Conservation (phyloP, 2,329 filamentous ascomycete genomes). For the Periglandula ipomoeae region DNA sequence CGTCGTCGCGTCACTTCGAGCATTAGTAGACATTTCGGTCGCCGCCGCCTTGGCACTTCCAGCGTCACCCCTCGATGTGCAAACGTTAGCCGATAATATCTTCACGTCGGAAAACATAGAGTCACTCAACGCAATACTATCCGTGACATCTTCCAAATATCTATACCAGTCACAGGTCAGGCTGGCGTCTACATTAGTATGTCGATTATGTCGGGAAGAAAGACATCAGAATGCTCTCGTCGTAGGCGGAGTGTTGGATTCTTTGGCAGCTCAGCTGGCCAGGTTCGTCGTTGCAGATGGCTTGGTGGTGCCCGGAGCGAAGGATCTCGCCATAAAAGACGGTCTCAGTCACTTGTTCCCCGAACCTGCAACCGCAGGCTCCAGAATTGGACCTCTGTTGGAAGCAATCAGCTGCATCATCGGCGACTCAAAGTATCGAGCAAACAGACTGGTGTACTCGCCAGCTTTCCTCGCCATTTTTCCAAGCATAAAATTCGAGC, state of each 20-base stretch:
- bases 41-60: slow-evolving; percentile 49
- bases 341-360: slow-evolving; percentile 51
- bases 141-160: slow-evolving; percentile 42
- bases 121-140: slow-evolving; percentile 57
- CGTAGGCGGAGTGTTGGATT: slow-evolving; percentile 65
- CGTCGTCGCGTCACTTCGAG: slow-evolving; percentile 63
- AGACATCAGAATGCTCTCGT: slow-evolving; percentile 63
- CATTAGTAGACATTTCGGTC: slow-evolving; percentile 62
- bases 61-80: slow-evolving; percentile 37
- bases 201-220: slow-evolving; percentile 56
- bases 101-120: slow-evolving; percentile 55
- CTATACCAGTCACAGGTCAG: slow-evolving; percentile 52
- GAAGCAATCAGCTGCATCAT: slow-evolving; percentile 72
- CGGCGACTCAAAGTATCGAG: slow-evolving; percentile 67
- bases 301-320: slow-evolving; percentile 58
- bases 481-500: slow-evolving; percentile 46
- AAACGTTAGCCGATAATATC: slow-evolving; percentile 51
- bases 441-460: slow-evolving; percentile 60
- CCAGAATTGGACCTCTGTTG: slow-evolving; percentile 60
- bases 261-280: slow-evolving; percentile 64
- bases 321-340: slow-evolving; percentile 42
- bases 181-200: slow-evolving; percentile 48
- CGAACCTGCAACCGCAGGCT: slow-evolving; percentile 46
- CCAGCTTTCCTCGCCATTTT: slow-evolving; percentile 62
- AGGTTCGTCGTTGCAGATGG: slow-evolving; percentile 60